Conservation (phyloP, 768 basidiomycete species). For the Tylopilus plumbeoviolaceoides region DNA sequence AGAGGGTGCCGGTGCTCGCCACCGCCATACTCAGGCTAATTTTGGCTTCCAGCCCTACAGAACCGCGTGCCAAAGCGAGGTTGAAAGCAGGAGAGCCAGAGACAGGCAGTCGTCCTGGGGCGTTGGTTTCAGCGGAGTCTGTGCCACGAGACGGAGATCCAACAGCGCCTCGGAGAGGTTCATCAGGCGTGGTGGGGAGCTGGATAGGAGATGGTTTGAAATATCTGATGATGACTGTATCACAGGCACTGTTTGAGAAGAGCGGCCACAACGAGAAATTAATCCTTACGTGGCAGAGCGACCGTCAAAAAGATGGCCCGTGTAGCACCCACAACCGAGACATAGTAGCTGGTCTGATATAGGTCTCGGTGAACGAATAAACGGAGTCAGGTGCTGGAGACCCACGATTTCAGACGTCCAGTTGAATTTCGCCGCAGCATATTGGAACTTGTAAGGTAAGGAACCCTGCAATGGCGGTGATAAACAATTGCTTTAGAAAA, state of each 20-base stretch:
- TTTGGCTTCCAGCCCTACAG: conserved; percentile 52
- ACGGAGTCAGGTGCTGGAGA: neutral
- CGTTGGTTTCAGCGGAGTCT: conserved; percentile 2
- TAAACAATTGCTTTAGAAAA: neutral
- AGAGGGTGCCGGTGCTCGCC: conserved; percentile 44
- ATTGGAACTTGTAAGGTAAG: conserved; percentile 58
- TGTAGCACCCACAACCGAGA: conserved; percentile 49
- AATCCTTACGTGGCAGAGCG: conserved; percentile 55
- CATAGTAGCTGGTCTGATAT: conserved; percentile 66
- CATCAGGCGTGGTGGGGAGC: conserved; percentile 12
- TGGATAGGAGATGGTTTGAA: conserved; percentile 40
- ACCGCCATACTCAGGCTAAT: conserved; percentile 49
- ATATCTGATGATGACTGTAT: conserved; percentile 50
- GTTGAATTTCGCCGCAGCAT: conserved; percentile 53
- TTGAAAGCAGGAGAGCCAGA: conserved; percentile 56
- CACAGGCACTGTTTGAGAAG: neutral
- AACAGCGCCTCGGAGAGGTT: conserved; percentile 10
- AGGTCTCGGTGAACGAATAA: neutral
- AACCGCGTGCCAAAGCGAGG: conserved; percentile 60
- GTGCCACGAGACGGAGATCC: conserved; percentile 1
- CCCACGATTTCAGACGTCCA: conserved; percentile 66
- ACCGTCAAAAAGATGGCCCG: conserved; percentile 54
- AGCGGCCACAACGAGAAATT: neutral
- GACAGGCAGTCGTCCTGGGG: neutral
- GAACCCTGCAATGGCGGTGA: conserved; percentile 44